phyloP scores from a whole-genome alignment of 805 yeast species.

The Metschnikowia lachancei region DNA sequence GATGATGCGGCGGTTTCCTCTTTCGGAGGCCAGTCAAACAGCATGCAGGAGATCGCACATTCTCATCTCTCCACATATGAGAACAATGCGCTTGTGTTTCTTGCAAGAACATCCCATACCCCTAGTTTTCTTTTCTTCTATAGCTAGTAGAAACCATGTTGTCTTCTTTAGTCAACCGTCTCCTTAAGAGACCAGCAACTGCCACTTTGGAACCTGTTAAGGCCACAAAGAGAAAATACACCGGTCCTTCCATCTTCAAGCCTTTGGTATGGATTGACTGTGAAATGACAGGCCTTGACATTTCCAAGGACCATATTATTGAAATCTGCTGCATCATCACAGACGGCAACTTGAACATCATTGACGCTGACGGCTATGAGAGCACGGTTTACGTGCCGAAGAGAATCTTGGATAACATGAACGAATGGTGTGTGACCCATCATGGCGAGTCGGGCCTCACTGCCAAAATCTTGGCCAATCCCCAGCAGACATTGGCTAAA shows the following conservation, averaged over 20 bases:
- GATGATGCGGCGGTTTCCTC: too few relatives aligned
- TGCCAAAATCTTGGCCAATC: conserved; percentile 58
- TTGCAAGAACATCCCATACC: not conserved
- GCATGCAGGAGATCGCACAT: conserved; percentile 7
- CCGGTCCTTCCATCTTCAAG: conserved; percentile 18
- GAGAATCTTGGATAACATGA: conserved; percentile 65
- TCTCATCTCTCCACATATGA: not conserved
- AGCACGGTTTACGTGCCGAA: conserved; percentile 72
- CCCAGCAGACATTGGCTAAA: conserved; percentile 47
- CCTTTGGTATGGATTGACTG: conserved; percentile 93
- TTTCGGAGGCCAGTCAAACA: too few relatives aligned
- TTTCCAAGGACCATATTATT: conserved; percentile 74
- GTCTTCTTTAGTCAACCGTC: conserved; percentile 11
- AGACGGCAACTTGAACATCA: conserved; percentile 69
- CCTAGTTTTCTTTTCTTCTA: not conserved
- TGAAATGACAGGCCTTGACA: conserved; percentile 95
- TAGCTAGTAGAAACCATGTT: conserved; percentile 10
- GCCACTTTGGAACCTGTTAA: conserved; percentile 11
- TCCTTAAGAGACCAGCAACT: conserved; percentile 13
- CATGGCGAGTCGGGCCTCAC: conserved; percentile 80
- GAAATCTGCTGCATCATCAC: conserved; percentile 92
- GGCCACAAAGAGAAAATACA: conserved; percentile 12
- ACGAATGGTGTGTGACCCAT: conserved; percentile 82
- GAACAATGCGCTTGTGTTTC: not conserved
- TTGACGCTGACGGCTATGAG: conserved; percentile 75